A percentile compares a stretch with the other conserved stretches of the same genome.
phyloP scores from a whole-genome alignment of 163 green algal species.

The Scenedesmus sp. region DNA sequence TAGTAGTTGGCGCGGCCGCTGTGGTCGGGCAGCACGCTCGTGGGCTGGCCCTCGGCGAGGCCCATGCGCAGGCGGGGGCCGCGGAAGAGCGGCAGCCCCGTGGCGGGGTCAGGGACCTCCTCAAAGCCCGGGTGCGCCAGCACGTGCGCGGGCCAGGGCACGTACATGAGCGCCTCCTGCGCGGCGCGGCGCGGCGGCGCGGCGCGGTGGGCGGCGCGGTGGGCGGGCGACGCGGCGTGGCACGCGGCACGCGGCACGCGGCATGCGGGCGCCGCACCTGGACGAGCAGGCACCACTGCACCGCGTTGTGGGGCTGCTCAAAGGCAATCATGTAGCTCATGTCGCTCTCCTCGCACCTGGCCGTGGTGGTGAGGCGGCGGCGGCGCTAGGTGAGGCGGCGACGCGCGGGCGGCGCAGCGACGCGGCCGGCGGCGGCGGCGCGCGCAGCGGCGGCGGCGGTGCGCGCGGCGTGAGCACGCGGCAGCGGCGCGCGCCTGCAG shows the following conservation, averaged over 20 bases:
- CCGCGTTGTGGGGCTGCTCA: slow-evolving; percentile 26
- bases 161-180: slow-evolving; percentile 32
- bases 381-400: too few species aligned
- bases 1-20: slow-evolving; percentile 59
- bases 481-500: slow-evolving; percentile 50
- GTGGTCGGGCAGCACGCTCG: slow-evolving; percentile 56
- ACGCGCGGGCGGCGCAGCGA: too few species aligned
- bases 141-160: slow-evolving; percentile 3
- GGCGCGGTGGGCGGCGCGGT: not conserved
- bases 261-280: slow-evolving; percentile 36
- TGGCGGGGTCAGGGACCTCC: not conserved
- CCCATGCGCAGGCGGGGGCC: slow-evolving; percentile 35
- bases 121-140: slow-evolving; percentile 1
- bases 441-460: too few species aligned
- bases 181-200: not conserved
- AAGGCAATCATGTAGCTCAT: slow-evolving; percentile 62
- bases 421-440: too few species aligned
- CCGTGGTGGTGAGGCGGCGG: too few species aligned
- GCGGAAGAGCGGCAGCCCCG: slow-evolving; percentile 14
- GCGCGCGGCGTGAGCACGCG: too few species aligned
- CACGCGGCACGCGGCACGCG: not conserved
- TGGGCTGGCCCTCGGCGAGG: slow-evolving; percentile 49
- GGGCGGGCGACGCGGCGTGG: not conserved
- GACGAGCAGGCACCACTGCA: slow-evolving; percentile 58
- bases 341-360: slow-evolving; percentile 46